These are phyloP conservation scores for Limonium bicolor DNA, from an alignment of 148 eudicot genomes.

Conservation along the genomic window DNA sequence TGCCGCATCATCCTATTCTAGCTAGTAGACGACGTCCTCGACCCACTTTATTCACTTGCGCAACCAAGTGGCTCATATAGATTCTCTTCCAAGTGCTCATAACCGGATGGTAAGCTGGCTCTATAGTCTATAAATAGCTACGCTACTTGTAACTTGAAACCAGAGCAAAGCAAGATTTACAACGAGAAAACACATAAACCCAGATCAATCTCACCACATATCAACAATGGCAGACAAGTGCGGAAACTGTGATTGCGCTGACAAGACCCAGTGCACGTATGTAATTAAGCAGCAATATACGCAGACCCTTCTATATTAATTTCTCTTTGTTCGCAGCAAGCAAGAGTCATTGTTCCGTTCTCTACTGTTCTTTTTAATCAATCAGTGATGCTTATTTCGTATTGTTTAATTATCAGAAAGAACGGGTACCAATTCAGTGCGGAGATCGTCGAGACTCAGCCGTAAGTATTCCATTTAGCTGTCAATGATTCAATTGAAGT, in stretches of 20 bases:
- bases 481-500: too few relatives aligned
- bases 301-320: background rate
- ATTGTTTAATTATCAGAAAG: slow-evolving; percentile 24
- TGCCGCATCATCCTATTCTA: too few relatives aligned
- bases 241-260: slow-evolving; percentile 10
- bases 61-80: background rate
- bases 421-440: slow-evolving; percentile 28
- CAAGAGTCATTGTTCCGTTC: too few relatives aligned
- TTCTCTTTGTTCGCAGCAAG: too few relatives aligned
- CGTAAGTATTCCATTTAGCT: background rate
- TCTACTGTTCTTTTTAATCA: too few relatives aligned
- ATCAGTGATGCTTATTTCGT: too few relatives aligned
- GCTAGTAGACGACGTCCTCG: too few relatives aligned
- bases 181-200: background rate
- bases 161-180: slow-evolving; percentile 2
- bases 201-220: too few relatives aligned
- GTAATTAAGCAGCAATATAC: background rate
- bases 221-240: slow-evolving; percentile 8
- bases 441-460: slow-evolving; percentile 21
- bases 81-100: too few relatives aligned
- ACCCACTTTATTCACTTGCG: too few relatives aligned
- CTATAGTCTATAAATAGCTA: slow-evolving; percentile 23
- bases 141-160: background rate
- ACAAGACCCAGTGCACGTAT: slow-evolving; percentile 11
- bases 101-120: background rate